Evolutionary conservation across 1,139 yeast genomes (phyloP), one percentile per base, ranked within the genome.

Genomic region (Candida frijolesensis): DNA sequence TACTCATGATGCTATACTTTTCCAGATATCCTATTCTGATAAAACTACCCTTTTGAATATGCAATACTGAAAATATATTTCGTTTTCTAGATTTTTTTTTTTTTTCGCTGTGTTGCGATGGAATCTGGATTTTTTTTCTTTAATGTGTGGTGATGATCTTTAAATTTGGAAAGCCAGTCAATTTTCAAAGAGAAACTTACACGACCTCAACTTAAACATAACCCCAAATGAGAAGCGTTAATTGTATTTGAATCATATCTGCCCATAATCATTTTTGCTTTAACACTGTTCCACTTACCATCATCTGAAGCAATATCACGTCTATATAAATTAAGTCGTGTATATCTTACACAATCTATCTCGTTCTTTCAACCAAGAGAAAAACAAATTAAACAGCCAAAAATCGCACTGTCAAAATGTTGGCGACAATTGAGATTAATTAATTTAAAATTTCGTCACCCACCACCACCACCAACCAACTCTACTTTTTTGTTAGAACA

Each of bases 1-100:
- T 51, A 38, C 54, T 53, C 56, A 53, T 53, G 25, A 19, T 30
- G n/a, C 9, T 19, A 19, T 19, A 3, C 3, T 19, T 19, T 19
- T 4, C 22, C 22, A 3, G 22, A 4, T 19, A 19, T 19, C 22
- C 22, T 19, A 19, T 19, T 19, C 22, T 19, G 22, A 19, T 19
- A 19, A 19, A 19, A 19, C 22, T 19, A 19, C 22, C 22, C 22
- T 19, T 19, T 19, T 19, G 22, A 19, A 19, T 19, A 19, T 19
- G 22, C 22, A 19, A 44, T 12, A 8, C 7, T 25, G 27, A n/a
- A 27, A 19, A 4, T 12, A 39, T 45, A 25, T 45, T 45, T 33
- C 49, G 37, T 27, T 12, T 46, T 30, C 15, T 32, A 32, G 10
- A 40, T 37, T 35, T 25, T 44, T 30, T 25, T 44, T 29, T 33